Evolutionary conservation across 2,329 filamentous ascomycete genomes (phyloP).

Genomic region (Neophaeococcomyces aloes): DNA sequence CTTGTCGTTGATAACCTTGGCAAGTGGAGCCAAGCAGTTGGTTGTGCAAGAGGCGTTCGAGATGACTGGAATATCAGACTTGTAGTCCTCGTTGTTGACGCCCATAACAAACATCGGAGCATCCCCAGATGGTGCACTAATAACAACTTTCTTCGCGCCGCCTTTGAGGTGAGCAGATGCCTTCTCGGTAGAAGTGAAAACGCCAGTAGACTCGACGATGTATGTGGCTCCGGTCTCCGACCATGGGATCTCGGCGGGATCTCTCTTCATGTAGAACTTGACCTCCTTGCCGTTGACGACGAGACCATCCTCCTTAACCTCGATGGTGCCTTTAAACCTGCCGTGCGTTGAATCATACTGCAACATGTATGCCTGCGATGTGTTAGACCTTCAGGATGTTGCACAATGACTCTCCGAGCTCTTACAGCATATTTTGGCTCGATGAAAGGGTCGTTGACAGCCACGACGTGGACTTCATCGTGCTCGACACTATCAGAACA

Average conservation of each 20-base stretch:
- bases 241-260: conserved; percentile 88
- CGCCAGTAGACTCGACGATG: conserved; percentile 95
- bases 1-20: conserved; percentile 99
- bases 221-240: conserved; percentile 76
- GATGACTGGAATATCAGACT: conserved; percentile 79
- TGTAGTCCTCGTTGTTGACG: conserved; percentile 94
- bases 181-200: conserved; percentile 98
- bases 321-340: conserved; percentile 84
- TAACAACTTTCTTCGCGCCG: conserved; percentile 96
- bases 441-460: conserved; percentile 99
- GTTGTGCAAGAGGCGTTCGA: conserved; percentile 99
- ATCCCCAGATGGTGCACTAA: conserved; percentile 51
- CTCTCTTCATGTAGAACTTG: conserved; percentile 87
- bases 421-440: conserved; percentile 93
- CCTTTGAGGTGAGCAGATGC: conserved; percentile 87
- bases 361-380: conserved; percentile 88
- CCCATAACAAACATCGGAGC: conserved; percentile 99
- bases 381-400: neutral
- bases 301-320: conserved; percentile 61
- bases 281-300: conserved; percentile 88
- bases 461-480: conserved; percentile 79
- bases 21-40: conserved; percentile 98
- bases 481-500: conserved; percentile 57
- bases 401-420: neutral
- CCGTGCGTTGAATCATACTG: conserved; percentile 99